These are phyloP conservation scores for Alternaria incomplexa DNA, from an alignment of 2,329 filamentous ascomycete species.

Conservation along the genomic window DNA sequence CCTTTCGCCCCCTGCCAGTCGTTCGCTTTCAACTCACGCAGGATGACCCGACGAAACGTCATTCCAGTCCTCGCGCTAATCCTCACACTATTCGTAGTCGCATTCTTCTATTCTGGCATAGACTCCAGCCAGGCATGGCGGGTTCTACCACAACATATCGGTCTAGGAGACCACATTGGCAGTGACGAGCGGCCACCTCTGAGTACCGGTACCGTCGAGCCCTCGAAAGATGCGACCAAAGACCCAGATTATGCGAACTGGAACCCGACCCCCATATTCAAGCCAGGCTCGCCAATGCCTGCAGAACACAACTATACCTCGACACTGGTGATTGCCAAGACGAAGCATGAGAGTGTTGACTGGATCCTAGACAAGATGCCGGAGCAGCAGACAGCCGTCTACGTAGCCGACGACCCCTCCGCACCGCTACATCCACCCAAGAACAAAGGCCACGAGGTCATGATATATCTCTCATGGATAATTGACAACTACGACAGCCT, in stretches of 20 bases:
- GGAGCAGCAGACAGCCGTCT: conserved; percentile 56
- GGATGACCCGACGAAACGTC: conserved; percentile 37
- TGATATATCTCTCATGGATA: conserved; percentile 67
- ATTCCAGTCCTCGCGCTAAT: conserved; percentile 40
- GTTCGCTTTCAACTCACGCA: conserved; percentile 7
- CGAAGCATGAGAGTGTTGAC: conserved; percentile 57
- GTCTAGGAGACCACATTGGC: conserved; percentile 46
- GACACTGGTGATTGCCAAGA: conserved; percentile 61
- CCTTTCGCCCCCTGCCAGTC: background rate
- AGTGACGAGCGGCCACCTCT: conserved; percentile 16
- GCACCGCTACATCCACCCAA: conserved; percentile 58
- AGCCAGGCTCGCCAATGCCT: conserved; percentile 44
- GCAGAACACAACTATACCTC: conserved; percentile 60
- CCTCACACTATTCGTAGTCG: conserved; percentile 41
- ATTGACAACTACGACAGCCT: conserved; percentile 67
- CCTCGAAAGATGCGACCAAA: conserved; percentile 13
- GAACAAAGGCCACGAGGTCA: conserved; percentile 68
- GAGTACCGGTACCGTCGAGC: conserved; percentile 5
- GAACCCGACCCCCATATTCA: conserved; percentile 46
- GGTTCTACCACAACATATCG: conserved; percentile 49
- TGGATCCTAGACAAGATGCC: conserved; percentile 63
- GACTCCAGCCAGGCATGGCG: conserved; percentile 45
- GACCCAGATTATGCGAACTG: conserved; percentile 46
- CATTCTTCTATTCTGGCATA: conserved; percentile 49
- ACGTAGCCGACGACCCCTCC: conserved; percentile 58